Percentiles rank a stretch among this genome's conserved stretches.
These are phyloP conservation scores for Tetrapyrgos nigripes DNA, from an alignment of 1,284 basidiomycete species.

Conservation along the genomic window DNA sequence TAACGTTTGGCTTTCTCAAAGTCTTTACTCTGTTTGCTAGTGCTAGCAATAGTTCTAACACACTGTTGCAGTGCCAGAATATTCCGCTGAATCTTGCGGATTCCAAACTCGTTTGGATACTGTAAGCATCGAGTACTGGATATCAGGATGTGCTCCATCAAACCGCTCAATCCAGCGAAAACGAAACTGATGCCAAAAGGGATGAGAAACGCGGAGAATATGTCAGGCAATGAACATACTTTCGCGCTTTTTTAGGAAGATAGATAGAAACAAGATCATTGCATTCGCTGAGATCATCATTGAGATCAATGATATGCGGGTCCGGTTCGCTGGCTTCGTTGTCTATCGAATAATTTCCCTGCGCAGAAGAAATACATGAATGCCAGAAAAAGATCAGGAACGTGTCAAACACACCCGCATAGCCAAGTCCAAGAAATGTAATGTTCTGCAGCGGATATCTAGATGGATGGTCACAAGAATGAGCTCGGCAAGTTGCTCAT, in stretches of 20 bases:
- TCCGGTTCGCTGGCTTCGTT: conserved; percentile 91
- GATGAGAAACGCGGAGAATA: conserved; percentile 9
- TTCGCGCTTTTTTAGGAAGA: conserved; percentile 68
- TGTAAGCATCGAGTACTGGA: conserved; percentile 77
- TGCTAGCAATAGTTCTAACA: conserved; percentile 75
- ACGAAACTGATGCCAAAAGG: conserved; percentile 60
- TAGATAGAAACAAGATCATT: conserved; percentile 75
- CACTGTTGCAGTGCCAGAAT: conserved; percentile 94
- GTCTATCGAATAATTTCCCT: conserved; percentile 87
- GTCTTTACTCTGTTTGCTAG: conserved; percentile 65
- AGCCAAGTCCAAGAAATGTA: conserved; percentile 84
- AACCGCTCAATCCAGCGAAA: conserved; percentile 85
- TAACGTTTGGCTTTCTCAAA: conserved; percentile 83
- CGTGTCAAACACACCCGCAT: conserved; percentile 66
- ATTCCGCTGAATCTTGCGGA: conserved; percentile 91
- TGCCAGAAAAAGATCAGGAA: conserved; percentile 5
- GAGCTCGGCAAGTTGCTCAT: conserved; percentile 85
- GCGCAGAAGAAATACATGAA: conserved; percentile 15
- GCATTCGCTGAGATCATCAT: conserved; percentile 79
- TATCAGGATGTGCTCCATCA: conserved; percentile 89
- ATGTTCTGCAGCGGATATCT: conserved; percentile 87
- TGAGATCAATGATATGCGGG: conserved; percentile 88
- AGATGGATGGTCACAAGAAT: conserved; percentile 90
- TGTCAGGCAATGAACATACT: conserved; percentile 49
- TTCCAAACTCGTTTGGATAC: conserved; percentile 78